Evolutionary conservation across 371 early-diverging fungal species (phyloP).

Genomic region (Apophysomyces trapeziformis): DNA sequence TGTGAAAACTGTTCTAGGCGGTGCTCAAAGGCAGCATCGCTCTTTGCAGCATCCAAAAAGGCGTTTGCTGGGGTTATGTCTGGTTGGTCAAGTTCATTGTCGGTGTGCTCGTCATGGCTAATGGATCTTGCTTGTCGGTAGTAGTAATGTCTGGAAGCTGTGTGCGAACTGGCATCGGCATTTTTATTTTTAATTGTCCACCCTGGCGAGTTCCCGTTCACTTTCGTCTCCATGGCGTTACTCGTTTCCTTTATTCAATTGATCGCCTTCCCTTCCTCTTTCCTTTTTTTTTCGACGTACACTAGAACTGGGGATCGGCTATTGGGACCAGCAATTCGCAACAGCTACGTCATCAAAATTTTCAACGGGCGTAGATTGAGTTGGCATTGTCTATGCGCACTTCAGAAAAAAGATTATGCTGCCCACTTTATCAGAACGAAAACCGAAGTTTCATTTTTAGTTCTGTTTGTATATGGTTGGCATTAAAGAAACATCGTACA

Average conservation of each 20-base stretch:
- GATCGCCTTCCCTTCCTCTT: not conserved
- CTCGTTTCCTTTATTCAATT: not conserved
- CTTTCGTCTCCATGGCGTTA: conserved; percentile 5
- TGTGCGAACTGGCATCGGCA: not conserved
- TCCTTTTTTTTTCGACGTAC: not conserved
- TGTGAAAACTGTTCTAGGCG: conserved; percentile 19
- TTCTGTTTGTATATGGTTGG: no score
- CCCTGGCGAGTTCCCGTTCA: conserved; percentile 5
- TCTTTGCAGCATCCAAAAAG: conserved; percentile 3
- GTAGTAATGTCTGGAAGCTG: conserved; percentile 6
- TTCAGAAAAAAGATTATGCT: no score
- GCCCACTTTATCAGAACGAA: no score
- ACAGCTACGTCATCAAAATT: no score
- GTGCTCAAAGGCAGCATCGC: conserved; percentile 19
- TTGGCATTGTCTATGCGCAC: no score
- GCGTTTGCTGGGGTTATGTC: not conserved
- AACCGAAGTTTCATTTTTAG: no score
- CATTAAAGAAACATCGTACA: no score
- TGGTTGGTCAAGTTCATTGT: not conserved
- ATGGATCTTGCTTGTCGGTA: conserved; percentile 8
- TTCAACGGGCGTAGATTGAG: no score
- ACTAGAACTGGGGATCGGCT: not conserved
- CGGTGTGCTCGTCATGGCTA: not conserved
- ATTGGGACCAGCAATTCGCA: no score
- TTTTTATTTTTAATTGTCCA: conserved; percentile 4